These are phyloP conservation scores for Pestalotiopsis sp. DNA, from an alignment of 2,329 filamentous ascomycete species.

Conservation along the genomic window DNA sequence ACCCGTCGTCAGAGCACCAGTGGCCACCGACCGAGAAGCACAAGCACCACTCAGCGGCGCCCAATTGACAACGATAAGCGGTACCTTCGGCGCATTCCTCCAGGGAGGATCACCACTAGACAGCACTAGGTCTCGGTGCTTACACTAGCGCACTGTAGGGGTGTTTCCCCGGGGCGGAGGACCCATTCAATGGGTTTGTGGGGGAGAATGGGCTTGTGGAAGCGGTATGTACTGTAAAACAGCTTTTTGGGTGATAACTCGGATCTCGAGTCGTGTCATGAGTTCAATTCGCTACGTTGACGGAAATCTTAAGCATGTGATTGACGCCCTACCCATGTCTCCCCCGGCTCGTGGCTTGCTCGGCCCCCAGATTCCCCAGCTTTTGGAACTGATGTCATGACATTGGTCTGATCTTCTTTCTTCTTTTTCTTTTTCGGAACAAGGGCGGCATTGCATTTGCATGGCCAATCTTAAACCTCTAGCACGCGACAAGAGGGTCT, in stretches of 20 bases:
- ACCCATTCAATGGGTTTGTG: not conserved
- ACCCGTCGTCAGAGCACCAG: not conserved
- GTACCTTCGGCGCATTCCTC: not conserved
- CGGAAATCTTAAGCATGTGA: conserved; percentile 11
- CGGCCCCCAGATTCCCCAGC: conserved; percentile 3
- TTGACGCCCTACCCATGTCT: not conserved
- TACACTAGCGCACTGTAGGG: not conserved
- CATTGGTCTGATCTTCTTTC: no score
- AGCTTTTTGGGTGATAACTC: not conserved
- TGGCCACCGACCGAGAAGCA: not conserved
- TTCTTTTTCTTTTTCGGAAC: not conserved
- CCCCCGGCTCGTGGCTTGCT: no score
- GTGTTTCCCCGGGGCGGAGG: not conserved
- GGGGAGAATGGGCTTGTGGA: not conserved
- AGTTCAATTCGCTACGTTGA: not conserved
- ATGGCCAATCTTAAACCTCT: not conserved
- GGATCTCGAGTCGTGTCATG: conserved; percentile 9
- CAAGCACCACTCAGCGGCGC: conserved; percentile 6
- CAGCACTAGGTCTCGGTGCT: not conserved
- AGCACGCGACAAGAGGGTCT: not conserved
- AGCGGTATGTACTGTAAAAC: not conserved
- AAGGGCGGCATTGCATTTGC: conserved; percentile 1
- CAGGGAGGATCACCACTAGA: not conserved
- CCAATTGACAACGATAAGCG: conserved; percentile 6
- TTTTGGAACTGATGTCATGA: conserved; percentile 13